Percentiles rank a stretch among this genome's conserved stretches.
Evolutionary conservation across 2,329 filamentous ascomycete species (phyloP).

Genomic region (Verticillium klebahnii): DNA sequence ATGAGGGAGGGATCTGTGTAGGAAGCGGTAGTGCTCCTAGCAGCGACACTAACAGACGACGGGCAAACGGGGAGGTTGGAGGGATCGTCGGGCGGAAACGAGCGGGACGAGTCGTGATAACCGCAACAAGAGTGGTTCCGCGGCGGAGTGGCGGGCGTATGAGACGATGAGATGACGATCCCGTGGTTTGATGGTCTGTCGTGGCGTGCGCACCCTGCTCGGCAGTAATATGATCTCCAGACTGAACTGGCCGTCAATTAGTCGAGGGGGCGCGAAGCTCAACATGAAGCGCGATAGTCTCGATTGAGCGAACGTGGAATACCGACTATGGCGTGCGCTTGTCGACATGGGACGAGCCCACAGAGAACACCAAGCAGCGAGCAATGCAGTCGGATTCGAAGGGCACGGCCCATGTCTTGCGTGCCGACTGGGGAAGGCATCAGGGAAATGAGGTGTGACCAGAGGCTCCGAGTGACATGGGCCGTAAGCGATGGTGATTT

Average conservation of each 20-base stretch:
- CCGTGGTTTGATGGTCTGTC: not conserved
- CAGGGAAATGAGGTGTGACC: not conserved
- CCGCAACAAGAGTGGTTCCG: not conserved
- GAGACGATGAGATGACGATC: slow-evolving; percentile 1
- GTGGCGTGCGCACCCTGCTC: not conserved
- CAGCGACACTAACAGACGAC: not conserved
- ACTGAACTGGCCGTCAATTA: not conserved
- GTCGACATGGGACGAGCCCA: not conserved
- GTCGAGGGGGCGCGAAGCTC: not conserved
- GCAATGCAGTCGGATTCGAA: not conserved
- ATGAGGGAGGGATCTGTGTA: not conserved
- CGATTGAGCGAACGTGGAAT: not conserved
- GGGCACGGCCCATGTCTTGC: not conserved
- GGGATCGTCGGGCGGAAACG: slow-evolving; percentile 11
- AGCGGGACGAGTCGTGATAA: slow-evolving; percentile 5
- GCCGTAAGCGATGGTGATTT: not conserved
- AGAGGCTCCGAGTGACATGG: not conserved
- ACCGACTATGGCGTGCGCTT: not conserved
- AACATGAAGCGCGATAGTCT: not conserved
- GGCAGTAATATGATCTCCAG: not conserved
- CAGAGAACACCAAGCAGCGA: not conserved
- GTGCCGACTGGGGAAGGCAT: not conserved
- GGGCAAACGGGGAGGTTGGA: not conserved
- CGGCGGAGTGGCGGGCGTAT: slow-evolving; percentile 3
- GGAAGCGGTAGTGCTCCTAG: not conserved